Evolutionary conservation across 192 early-diverging fungal genomes (phyloP), one percentile per base, ranked within the genome.

Genomic region (Gigaspora rosea): DNA sequence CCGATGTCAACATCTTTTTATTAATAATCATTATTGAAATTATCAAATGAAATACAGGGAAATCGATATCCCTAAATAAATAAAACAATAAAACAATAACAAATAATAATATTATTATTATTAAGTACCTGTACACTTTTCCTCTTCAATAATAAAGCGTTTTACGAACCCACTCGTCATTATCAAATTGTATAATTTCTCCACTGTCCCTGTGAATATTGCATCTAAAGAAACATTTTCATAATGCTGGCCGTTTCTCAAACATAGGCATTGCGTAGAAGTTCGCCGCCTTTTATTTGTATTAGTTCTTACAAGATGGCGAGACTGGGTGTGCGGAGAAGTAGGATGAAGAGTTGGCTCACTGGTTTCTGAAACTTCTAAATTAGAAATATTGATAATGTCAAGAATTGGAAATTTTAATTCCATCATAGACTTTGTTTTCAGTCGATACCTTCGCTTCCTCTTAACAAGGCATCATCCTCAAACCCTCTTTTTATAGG

Each of bases 181-280:
- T 18, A 89, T n/a, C n/a, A 89, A 75, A 61, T 88, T 83, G 73
- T 84, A 89, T 36, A 89, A 81, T 46, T 73, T 76, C 72, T 87
- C 82, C 0, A 89, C 74, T 8, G 83, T 77, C 22, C 86, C 83
- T 12, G 79, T 79, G 71, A 85, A 88, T 16, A 54, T 84, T 49
- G 85, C 75, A 20, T 84, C 80, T 76, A 89, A 77, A 67, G 79
- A 83, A 11, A 78, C 62, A 32, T 82, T 83, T 20, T 81, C 75
- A 58, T 83, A 88, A 71, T 89, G 88, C 16, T 79, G 59, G 33
- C 80, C 81, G 27, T 82, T 80, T 16, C 75, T 78, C 50, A 75
- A 71, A 76, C 88, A 89, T 74, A 82, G 75, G 67, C 88, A 89
- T 10, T 79, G 80, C 10, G 87, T 88, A 9, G 83, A 66, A 12